phyloP scores from a whole-genome alignment of 257 asterid genomes.

The Solanum medicagineum region DNA sequence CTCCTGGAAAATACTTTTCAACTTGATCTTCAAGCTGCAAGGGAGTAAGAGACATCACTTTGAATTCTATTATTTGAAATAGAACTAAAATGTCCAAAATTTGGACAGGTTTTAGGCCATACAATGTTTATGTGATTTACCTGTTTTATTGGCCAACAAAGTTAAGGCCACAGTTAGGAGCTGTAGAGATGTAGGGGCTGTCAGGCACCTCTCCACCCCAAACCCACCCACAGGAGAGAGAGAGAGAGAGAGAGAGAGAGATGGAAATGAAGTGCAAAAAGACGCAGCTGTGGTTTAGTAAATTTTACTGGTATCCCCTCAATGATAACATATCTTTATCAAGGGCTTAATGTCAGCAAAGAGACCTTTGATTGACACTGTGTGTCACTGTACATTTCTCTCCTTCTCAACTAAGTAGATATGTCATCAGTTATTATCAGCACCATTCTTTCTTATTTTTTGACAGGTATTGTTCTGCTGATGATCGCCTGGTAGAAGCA shows the following conservation, averaged over 20 bases:
- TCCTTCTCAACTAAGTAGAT: not conserved
- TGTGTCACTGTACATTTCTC: not conserved
- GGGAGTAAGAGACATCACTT: conserved; percentile 57
- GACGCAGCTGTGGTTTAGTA: not conserved
- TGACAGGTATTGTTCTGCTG: conserved; percentile 70
- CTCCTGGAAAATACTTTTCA: conserved; percentile 80
- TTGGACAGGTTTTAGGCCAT: not conserved
- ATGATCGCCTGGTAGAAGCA: conserved; percentile 65
- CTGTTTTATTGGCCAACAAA: not conserved
- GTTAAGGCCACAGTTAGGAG: not conserved
- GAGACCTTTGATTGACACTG: not conserved
- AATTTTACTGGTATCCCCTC: not conserved
- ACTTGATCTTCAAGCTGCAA: conserved; percentile 72
- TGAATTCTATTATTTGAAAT: not conserved
- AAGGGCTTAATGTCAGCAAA: not conserved
- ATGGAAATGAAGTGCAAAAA: not conserved
- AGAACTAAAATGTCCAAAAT: not conserved
- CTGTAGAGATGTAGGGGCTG: not conserved
- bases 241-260: no score
- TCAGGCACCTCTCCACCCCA: not conserved
- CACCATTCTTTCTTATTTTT: not conserved
- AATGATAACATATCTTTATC: not conserved
- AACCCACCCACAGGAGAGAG: not conserved
- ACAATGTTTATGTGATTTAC: not conserved
- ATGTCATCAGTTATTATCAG: not conserved